Evolutionary conservation across 129 eudicot genomes (phyloP), one percentile per base, ranked within the genome.

Genomic region (Lactuca saligna): DNA sequence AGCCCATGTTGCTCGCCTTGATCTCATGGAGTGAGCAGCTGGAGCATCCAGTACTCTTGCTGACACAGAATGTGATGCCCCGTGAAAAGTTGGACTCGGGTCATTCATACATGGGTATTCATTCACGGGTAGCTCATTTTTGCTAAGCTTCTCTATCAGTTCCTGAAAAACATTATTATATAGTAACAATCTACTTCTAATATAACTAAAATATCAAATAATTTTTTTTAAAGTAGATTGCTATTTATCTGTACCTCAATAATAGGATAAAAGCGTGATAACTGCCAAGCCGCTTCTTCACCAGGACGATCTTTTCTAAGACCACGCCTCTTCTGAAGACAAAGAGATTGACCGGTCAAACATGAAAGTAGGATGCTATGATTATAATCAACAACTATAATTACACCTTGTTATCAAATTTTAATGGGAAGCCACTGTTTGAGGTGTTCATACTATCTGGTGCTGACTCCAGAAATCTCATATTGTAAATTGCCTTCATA

Each of bases 51-150:
- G 73, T 11, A 72, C 66, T 41, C 82, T 78, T 7, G 80, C 75
- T 3, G 96, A 74, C 41, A 80, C 73, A 59, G 82, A 16, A 60
- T 51, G 85, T 39, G 88, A 76, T 48, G 90, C 73, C 61, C 95
- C 96, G 54, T 92, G 95, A 35, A 86, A 78, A 58, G 87, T 81
- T 61, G 96, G 91, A 79, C 91, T 88, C 29, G 96, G 96, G 69
- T 91, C 97, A 61, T 92, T 92, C 96, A 92, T 84, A 69, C 98
- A 88, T 14, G 96, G 89, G 79, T 86, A 92, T 17, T 92, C 98
- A 77, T 84, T 79, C 80, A 75, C 85, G 6, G 98, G 85, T 34
- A 92, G 79, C 68, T 88, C 95, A 39, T 94, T 88, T 84, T 86
- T 84, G 75, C 82, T 69, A 13, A 86, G 82, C 75, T 92, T 86